phyloP scores from a whole-genome alignment of 2,329 filamentous ascomycete species.

The Fusarium brevicatenulatum region DNA sequence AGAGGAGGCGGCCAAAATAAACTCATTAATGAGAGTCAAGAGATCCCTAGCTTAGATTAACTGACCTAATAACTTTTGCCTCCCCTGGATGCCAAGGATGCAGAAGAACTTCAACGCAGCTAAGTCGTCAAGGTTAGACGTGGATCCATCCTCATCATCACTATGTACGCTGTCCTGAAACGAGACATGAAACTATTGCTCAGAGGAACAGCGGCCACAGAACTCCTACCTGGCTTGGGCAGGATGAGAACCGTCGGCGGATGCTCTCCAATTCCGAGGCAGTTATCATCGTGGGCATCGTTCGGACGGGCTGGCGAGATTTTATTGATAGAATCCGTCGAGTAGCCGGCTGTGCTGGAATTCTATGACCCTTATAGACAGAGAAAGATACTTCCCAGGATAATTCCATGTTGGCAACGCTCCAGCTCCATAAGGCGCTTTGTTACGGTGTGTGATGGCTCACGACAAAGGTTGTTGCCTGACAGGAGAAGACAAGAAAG shows the following conservation, averaged over 20 bases:
- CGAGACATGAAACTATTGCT: neutral
- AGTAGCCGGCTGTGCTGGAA: neutral
- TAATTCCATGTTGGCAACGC: neutral
- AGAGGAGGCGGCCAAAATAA: neutral
- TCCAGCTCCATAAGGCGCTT: neutral
- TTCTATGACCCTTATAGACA: too few species aligned
- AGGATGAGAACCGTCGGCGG: neutral
- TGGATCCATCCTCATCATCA: neutral
- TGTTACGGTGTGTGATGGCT: neutral
- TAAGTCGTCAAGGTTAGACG: neutral
- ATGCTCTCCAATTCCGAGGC: neutral
- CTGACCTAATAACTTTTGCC: neutral
- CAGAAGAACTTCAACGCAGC: neutral
- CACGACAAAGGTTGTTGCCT: neutral
- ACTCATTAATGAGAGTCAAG: neutral
- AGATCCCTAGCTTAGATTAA: neutral
- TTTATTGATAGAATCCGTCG: neutral
- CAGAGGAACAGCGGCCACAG: neutral
- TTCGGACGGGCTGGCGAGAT: neutral
- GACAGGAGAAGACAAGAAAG: neutral
- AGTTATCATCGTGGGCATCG: neutral
- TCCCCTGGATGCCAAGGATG: neutral
- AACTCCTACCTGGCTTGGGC: neutral
- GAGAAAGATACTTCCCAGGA: too few species aligned
- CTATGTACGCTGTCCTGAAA: neutral